Evolutionary conservation across 768 basidiomycete species (phyloP), one percentile per base, ranked within the genome.

Genomic region (Mycena filopes): DNA sequence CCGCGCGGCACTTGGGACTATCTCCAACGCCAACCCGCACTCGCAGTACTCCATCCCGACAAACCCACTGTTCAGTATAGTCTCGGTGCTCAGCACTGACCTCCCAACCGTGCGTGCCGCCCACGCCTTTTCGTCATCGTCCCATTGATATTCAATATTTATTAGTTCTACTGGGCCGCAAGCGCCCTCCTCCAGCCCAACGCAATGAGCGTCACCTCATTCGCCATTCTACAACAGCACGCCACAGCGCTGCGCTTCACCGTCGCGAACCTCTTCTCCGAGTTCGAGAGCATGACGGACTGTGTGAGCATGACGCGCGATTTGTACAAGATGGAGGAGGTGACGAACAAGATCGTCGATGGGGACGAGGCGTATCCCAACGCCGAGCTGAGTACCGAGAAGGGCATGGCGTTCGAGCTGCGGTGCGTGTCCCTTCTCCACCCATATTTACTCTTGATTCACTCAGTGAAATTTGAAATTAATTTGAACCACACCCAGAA

Each of bases 191-290:
- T 71, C 18, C 33, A 31, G n/a, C 77, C 77, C 16, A 67, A 71
- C 4, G 68, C 55, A 15, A 21, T 74, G 20, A 73, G 76, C 15
- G 50, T 78, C 21, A 57, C 71, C 11, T 73, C 77, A 45, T 66
- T 78, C 8, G 77, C 77, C 29, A 55, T 76, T 25, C 67, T 78
- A 1, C 65, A 73, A 55, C 71, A 76, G 50, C 65, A 72, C 1
- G 57, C 74, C 3, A n/a, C 41, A 7, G 70, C 64, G 7, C 53
- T 78, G 42, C 65, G 68, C 7, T 38, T 41, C 16, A 76, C 77
- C 3, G 33, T 43, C 16, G 8, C 12, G 16, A 42, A 11, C 28
- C 12, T 70, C 23, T 48, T 47, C 18, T 33, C 11, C 9, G 33
- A 60, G 20, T 51, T 43, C 18, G 21, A 54, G n/a, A 16, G 11